Evolutionary conservation across 129 eudicot species (phyloP), one percentile per base, ranked within the genome.

Genomic region (Pittosporum tobira): DNA sequence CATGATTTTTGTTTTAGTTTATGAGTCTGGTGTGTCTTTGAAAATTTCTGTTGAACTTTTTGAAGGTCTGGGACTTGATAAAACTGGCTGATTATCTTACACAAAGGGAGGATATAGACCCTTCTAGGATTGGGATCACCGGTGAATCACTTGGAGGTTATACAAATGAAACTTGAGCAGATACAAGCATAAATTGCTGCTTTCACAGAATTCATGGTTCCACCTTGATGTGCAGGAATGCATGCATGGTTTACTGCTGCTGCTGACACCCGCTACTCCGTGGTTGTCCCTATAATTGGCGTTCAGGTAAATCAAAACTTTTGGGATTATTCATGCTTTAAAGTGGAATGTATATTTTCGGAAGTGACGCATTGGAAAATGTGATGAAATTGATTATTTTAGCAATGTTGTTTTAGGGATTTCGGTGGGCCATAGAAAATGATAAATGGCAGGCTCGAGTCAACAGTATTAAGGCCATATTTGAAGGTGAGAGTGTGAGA

Each of bases 61-160:
- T 51, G 11, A 58, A 10, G 96, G 91, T 75, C 19, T 93, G 99
- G 99, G 99, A 93, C 75, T 75, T 93, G 50, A 73, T 83, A 68
- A 91, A 91, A 77, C 75, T 91, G 66, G 99, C 96, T 26, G 99
- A 91, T 47, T 77, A 87, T 73, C 94, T 93, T 38, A 61, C 77
- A 18, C 69, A 70, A 60, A 78, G 98, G 73, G 84, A 81, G 51
- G 99, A 93, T 67, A 67, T 93, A 50, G 94, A 93, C 72, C 80
- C 79, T 37, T 73, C 75, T 24, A 81, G 65, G 64, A 93, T 87
- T 68, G 99, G 99, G 65, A 93, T 87, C 29, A 83, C 99, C 20
- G 96, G 99, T 42, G 99, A 87, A 82, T 93, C 99, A 64, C 99
- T 93, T 66, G 99, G 96, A 84, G 99, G 99, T 89, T 34, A 43